These are phyloP conservation scores for Psilocybe mexicana DNA, from an alignment of 1,284 basidiomycete species.

Conservation along the genomic window DNA sequence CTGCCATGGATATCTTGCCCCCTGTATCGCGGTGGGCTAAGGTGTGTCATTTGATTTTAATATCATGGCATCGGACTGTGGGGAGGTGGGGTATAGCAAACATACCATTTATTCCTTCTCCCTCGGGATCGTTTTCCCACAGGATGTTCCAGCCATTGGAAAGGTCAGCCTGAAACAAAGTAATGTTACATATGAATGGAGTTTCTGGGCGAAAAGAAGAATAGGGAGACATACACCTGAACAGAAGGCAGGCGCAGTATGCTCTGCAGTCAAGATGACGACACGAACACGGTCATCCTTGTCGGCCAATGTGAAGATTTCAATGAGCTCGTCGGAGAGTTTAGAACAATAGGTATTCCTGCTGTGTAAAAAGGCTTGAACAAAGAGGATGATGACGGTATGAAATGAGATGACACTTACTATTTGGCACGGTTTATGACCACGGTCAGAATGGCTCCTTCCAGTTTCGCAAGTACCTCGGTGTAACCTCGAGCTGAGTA, in stretches of 20 bases:
- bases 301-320: constrained; percentile 47
- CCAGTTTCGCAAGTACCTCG: constrained; percentile 41
- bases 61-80: neutral
- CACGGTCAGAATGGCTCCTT: constrained; percentile 44
- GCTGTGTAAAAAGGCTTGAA: constrained; percentile 43
- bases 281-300: constrained; percentile 53
- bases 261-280: constrained; percentile 53
- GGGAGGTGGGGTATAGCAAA: neutral
- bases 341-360: constrained; percentile 43
- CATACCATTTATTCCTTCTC: constrained; percentile 46
- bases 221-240: constrained; percentile 43
- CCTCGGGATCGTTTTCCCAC: constrained; percentile 38
- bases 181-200: neutral
- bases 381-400: constrained; percentile 7
- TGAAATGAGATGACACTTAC: constrained; percentile 29
- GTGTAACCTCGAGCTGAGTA: constrained; percentile 42
- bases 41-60: neutral
- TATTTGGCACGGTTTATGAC: constrained; percentile 46
- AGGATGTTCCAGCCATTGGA: constrained; percentile 42
- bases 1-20: constrained; percentile 45
- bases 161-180: constrained; percentile 45
- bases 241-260: constrained; percentile 51
- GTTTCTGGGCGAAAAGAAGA: neutral
- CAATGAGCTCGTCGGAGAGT: constrained; percentile 40
- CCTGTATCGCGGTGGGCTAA: constrained; percentile 52